phyloP scores from a whole-genome alignment of 1,139 yeast species.

The Candida sojae region DNA sequence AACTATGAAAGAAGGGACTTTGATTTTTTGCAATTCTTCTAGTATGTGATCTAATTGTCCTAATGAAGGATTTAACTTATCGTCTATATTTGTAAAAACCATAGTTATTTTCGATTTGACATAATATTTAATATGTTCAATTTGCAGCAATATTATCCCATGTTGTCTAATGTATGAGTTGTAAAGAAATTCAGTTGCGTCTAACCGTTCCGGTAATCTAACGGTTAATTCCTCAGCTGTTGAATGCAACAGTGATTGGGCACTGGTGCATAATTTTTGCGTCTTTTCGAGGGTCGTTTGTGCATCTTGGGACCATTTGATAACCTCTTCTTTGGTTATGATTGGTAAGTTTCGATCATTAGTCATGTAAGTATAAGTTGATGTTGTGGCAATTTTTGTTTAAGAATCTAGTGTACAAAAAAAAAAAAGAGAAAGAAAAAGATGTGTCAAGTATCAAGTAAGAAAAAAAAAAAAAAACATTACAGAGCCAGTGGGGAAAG shows the following conservation, averaged over 20 bases:
- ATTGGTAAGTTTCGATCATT: slow-evolving; percentile 1
- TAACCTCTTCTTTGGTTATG: slow-evolving; percentile 10
- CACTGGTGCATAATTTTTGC: slow-evolving; percentile 32
- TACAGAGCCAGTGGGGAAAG: neutral
- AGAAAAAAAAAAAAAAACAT: neutral
- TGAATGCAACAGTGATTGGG: slow-evolving; percentile 30
- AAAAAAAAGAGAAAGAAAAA: neutral
- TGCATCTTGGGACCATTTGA: slow-evolving; percentile 33
- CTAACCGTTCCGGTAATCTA: slow-evolving; percentile 25
- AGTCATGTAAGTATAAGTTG: slow-evolving; percentile 3
- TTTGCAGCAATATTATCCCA: slow-evolving; percentile 12
- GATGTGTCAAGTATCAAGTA: too few species aligned
- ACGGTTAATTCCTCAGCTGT: slow-evolving; percentile 24
- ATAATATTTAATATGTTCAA: slow-evolving; percentile 2
- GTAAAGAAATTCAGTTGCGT: slow-evolving; percentile 23
- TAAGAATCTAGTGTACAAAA: too few species aligned
- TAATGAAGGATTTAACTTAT: slow-evolving; percentile 22
- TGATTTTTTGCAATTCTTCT: slow-evolving; percentile 22
- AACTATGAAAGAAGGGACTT: slow-evolving; percentile 32
- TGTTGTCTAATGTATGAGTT: slow-evolving; percentile 20
- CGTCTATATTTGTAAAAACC: slow-evolving; percentile 9
- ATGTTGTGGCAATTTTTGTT: neutral
- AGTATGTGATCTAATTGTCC: slow-evolving; percentile 28
- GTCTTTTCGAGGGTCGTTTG: slow-evolving; percentile 31
- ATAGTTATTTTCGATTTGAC: slow-evolving; percentile 4